Evolutionary conservation across 495 filamentous ascomycete species (phyloP), one percentile per base, ranked within the genome.

Genomic region (Hypoxylon fuscum): DNA sequence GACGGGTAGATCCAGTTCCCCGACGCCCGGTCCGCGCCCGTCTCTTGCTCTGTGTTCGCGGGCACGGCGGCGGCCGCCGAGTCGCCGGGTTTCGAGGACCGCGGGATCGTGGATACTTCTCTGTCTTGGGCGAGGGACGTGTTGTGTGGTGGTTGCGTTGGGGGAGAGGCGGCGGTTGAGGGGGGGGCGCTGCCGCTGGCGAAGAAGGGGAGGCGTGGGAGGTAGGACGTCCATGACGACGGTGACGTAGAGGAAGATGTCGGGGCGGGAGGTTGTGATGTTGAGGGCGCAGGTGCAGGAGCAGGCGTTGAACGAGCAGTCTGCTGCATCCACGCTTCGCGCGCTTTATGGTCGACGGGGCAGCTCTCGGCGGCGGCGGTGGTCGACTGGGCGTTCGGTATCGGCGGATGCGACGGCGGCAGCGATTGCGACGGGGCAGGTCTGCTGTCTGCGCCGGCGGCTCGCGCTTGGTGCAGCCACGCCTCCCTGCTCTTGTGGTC

Each of bases 1-100:
- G 91, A 96, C 0, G 95, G 95, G 76, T 98, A 98, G 43, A 98
- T 87, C 95, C 96, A 98, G 72, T 96, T 94, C 12, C 93, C 92
- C 2, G 79, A 81, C 14, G 77, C 72, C 29, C 76, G 67, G 59
- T 91, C 88, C 22, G 87, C 85, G 46, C 89, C 69, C 9, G 79
- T 90, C 59, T 93, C 91, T 14, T 79, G 66, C 74, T 93, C 89
- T 45, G 84, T 81, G 75, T 93, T 92, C n/a, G n/a, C n/a, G n/a
- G 10, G 83, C 84, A 1, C 85, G 88, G 20, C 73, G 75, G n/a
- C n/a, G 5, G 81, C 61, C 1, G 72, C 61, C 10, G 68, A 58
- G 2, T 75, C 46, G 15, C 32, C 20, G 9, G 75, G 62, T 29
- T 78, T 73, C 25, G 82, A 72, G 25, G 85, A 82, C 52, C 92